phyloP scores from a whole-genome alignment of 2,329 filamentous ascomycete genomes.

The Fusarium agapanthi region DNA sequence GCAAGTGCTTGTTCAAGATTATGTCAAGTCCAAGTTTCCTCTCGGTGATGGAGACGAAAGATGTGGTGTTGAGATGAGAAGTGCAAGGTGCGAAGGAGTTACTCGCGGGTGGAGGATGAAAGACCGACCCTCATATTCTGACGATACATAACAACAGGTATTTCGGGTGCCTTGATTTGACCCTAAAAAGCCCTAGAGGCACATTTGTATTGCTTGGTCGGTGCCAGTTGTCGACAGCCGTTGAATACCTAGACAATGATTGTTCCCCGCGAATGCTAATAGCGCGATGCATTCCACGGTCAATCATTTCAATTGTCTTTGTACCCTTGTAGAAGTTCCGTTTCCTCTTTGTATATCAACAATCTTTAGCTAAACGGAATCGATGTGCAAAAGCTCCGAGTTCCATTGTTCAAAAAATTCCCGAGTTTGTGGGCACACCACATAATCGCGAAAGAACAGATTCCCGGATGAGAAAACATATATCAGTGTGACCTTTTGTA shows the following conservation, averaged over 20 bases:
- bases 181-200: not conserved
- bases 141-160: not conserved
- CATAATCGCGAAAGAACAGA: not conserved
- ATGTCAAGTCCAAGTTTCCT: not conserved
- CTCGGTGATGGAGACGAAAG: not conserved
- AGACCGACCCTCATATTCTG: not conserved
- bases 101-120: not conserved
- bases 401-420: not conserved
- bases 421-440: not conserved
- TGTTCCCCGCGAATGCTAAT: not conserved
- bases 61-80: not conserved
- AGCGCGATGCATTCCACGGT: not conserved
- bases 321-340: not conserved
- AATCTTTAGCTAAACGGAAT: not conserved
- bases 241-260: not conserved
- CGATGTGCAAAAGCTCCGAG: not conserved
- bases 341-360: not conserved
- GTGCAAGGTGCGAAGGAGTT: not conserved
- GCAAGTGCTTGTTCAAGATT: not conserved
- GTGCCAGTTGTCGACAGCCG: not conserved
- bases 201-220: not conserved
- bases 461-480: not conserved
- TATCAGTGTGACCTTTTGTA: not conserved
- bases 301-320: not conserved
- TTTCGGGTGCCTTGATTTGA: not conserved